phyloP scores from a whole-genome alignment of 2,329 filamentous ascomycete genomes.

The Exophiala phaeomuriformis region DNA sequence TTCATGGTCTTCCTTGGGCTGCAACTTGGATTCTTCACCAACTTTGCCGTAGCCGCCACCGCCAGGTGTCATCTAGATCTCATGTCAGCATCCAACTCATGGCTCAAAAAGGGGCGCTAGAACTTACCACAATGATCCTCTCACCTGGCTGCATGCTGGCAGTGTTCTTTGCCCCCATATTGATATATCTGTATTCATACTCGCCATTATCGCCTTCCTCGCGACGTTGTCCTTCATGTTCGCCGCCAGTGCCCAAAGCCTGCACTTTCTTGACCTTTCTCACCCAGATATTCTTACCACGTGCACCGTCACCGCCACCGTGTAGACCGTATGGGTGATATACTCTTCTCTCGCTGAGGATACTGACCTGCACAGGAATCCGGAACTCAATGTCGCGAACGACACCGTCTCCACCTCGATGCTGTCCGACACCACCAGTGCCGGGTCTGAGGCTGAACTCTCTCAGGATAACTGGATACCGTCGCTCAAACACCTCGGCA shows the following conservation, averaged over 20 bases:
- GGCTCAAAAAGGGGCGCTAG: constrained; percentile 29
- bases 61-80: constrained; percentile 32
- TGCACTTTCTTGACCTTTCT: constrained; percentile 55
- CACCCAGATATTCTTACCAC: constrained; percentile 83
- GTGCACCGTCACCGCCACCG: constrained; percentile 70
- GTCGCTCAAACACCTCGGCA: constrained; percentile 70
- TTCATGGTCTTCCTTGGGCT: constrained; percentile 50
- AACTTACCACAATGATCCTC: constrained; percentile 54
- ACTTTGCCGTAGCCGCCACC: constrained; percentile 47
- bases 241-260: constrained; percentile 31
- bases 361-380: constrained; percentile 70
- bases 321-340: constrained; percentile 74
- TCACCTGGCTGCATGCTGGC: constrained; percentile 54
- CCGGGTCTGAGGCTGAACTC: constrained; percentile 62
- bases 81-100: constrained; percentile 1
- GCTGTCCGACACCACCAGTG: constrained; percentile 59
- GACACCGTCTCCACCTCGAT: constrained; percentile 68
- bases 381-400: constrained; percentile 78
- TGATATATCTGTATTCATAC: constrained; percentile 47
- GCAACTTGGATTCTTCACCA: constrained; percentile 47
- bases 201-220: constrained; percentile 31
- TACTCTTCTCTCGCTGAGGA: constrained; percentile 69
- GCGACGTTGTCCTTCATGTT: constrained; percentile 45
- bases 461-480: constrained; percentile 68
- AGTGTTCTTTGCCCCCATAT: constrained; percentile 57